These are phyloP conservation scores for Taiozyma sp. DNA, from an alignment of 1,139 yeast species.

Conservation along the genomic window DNA sequence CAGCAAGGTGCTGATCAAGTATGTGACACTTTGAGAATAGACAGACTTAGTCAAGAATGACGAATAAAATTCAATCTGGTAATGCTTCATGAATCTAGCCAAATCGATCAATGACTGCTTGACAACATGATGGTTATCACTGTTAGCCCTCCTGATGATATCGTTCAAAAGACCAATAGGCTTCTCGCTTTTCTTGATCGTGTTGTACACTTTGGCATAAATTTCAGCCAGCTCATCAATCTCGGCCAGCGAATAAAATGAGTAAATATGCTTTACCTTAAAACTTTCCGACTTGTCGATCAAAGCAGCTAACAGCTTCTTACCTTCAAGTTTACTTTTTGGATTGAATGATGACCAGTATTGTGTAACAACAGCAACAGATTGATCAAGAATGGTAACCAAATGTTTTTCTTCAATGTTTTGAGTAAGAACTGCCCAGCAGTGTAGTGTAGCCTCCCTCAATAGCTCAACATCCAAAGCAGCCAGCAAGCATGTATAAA, in stretches of 20 bases:
- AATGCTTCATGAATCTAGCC: slow-evolving; percentile 24
- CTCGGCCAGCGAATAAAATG: slow-evolving; percentile 44
- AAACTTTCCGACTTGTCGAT: slow-evolving; percentile 26
- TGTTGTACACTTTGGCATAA: slow-evolving; percentile 21
- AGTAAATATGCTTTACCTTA: slow-evolving; percentile 35
- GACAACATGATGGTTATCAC: slow-evolving; percentile 73
- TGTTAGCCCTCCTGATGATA: slow-evolving; percentile 49
- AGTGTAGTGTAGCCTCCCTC: slow-evolving; percentile 55
- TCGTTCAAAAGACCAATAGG: slow-evolving; percentile 38
- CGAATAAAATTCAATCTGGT: slow-evolving; percentile 16
- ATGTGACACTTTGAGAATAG: slow-evolving; percentile 30
- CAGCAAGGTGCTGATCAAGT: slow-evolving; percentile 49
- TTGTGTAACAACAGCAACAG: slow-evolving; percentile 56
- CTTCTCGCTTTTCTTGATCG: slow-evolving; percentile 26
- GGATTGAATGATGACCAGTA: slow-evolving; percentile 49
- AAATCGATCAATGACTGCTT: slow-evolving; percentile 73
- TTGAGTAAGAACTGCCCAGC: slow-evolving; percentile 58
- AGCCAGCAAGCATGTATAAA: slow-evolving; percentile 81
- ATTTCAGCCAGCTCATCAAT: slow-evolving; percentile 33
- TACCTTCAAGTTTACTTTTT: slow-evolving; percentile 34
- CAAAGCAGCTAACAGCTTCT: slow-evolving; percentile 19
- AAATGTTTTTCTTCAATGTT: slow-evolving; percentile 48
- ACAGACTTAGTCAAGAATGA: slow-evolving; percentile 10
- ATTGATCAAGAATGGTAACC: slow-evolving; percentile 46
- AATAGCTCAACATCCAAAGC: slow-evolving; percentile 62